Conservation (phyloP, 1,284 basidiomycete genomes). For the Ceratobasidium sp. region DNA sequence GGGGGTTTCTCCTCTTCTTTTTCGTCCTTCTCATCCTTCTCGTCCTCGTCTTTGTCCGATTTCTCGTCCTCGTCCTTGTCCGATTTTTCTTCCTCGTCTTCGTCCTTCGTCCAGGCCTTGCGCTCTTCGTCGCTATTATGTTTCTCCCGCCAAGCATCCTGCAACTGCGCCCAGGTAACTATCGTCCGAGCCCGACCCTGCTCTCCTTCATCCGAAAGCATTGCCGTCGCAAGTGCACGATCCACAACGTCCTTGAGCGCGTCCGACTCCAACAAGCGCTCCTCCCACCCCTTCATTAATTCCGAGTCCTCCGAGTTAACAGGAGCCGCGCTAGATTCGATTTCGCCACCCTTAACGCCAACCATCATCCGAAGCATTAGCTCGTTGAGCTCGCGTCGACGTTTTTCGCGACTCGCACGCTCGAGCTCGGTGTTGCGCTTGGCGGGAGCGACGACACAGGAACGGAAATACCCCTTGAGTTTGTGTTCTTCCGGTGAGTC, state of each 20-base stretch:
- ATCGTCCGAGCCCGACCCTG: slow-evolving; percentile 70
- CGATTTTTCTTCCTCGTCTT: not conserved
- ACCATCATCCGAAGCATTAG: slow-evolving; percentile 83
- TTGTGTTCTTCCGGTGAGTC: not conserved
- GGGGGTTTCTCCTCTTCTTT: slow-evolving; percentile 9
- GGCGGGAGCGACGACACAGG: slow-evolving; percentile 78
- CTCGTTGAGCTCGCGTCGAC: slow-evolving; percentile 81
- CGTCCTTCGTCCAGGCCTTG: not conserved
- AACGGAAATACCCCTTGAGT: slow-evolving; percentile 72
- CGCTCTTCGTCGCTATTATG: slow-evolving; percentile 3
- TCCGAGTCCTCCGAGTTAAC: slow-evolving; percentile 49
- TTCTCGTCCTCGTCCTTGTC: not conserved
- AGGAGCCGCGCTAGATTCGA: slow-evolving; percentile 60
- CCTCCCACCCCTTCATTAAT: not conserved
- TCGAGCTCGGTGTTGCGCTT: slow-evolving; percentile 70
- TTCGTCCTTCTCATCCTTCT: not conserved
- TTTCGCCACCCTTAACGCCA: slow-evolving; percentile 74
- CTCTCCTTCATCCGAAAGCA: slow-evolving; percentile 51
- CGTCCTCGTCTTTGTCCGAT: not conserved
- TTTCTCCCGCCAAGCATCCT: slow-evolving; percentile 12
- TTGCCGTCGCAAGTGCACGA: slow-evolving; percentile 52
- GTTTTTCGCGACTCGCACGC: slow-evolving; percentile 67
- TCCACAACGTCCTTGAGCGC: slow-evolving; percentile 51
- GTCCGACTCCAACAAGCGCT: not conserved
- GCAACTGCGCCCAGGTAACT: slow-evolving; percentile 74